phyloP scores from a whole-genome alignment of 352 stramenopile genomes.

The Detonula confervacea region DNA sequence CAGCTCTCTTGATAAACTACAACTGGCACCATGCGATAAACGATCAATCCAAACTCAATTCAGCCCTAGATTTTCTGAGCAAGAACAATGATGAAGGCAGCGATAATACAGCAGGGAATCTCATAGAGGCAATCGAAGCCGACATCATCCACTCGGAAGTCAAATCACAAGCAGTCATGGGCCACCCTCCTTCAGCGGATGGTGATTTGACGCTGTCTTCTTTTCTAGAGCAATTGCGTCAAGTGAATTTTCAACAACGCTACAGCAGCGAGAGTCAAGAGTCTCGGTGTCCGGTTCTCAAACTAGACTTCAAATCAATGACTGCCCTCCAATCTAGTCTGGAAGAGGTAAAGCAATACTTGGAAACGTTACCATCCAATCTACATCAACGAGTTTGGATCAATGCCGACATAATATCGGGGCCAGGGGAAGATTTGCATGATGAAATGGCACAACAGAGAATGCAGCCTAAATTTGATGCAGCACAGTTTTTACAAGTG shows the following conservation, averaged over 20 bases:
- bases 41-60: constrained; percentile 15
- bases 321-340: constrained; percentile 26
- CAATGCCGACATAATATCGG: constrained; percentile 43
- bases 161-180: constrained; percentile 39
- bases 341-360: constrained; percentile 9
- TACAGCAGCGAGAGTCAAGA: background rate
- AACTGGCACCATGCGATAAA: constrained; percentile 37
- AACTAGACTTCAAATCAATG: constrained; percentile 51
- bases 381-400: constrained; percentile 37
- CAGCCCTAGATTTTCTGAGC: constrained; percentile 1
- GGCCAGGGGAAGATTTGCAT: constrained; percentile 26
- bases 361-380: constrained; percentile 10
- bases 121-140: constrained; percentile 36
- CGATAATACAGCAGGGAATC: background rate
- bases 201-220: constrained; percentile 40
- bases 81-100: background rate
- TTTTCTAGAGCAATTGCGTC: constrained; percentile 32
- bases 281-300: constrained; percentile 11
- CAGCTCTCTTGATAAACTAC: constrained; percentile 29
- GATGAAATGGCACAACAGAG: constrained; percentile 11
- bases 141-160: constrained; percentile 44
- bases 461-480: constrained; percentile 26
- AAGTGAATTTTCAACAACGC: constrained; percentile 26
- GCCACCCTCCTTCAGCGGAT: constrained; percentile 32
- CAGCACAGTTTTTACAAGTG: constrained; percentile 26